These are phyloP conservation scores for Lagenidium giganteum DNA, from an alignment of 352 stramenopile genomes.

Conservation along the genomic window DNA sequence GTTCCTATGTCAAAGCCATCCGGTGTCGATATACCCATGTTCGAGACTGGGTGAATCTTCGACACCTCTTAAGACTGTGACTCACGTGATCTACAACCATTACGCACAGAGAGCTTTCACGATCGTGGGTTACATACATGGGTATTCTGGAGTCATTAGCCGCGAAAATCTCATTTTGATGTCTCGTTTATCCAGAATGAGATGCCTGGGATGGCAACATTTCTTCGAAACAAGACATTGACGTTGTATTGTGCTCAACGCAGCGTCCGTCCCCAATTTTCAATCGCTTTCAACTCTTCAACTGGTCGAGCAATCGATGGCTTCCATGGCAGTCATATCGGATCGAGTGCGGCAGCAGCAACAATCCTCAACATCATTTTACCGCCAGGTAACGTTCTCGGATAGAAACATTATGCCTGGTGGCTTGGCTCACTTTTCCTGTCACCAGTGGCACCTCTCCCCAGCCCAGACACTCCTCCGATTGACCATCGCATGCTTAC, in stretches of 20 bases:
- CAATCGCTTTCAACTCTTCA: slow-evolving; percentile 41
- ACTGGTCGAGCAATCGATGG: slow-evolving; percentile 22
- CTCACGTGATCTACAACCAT: slow-evolving; percentile 65
- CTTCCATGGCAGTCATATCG: slow-evolving; percentile 50
- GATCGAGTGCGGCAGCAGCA: slow-evolving; percentile 55
- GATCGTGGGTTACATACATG: slow-evolving; percentile 30
- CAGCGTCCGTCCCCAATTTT: slow-evolving; percentile 17
- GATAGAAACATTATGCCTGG: no score
- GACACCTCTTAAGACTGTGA: neutral
- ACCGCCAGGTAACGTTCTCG: slow-evolving; percentile 35
- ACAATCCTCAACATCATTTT: slow-evolving; percentile 72
- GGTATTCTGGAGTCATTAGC: neutral
- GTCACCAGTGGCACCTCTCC: slow-evolving; percentile 41
- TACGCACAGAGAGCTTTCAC: slow-evolving; percentile 62
- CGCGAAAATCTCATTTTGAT: neutral
- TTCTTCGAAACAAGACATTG: slow-evolving; percentile 73
- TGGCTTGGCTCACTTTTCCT: no score
- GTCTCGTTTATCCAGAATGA: slow-evolving; percentile 43
- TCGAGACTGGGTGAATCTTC: no score
- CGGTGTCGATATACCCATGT: no score
- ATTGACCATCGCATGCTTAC: slow-evolving; percentile 81
- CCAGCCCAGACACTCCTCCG: slow-evolving; percentile 67
- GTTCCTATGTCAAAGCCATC: no score
- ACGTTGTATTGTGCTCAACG: slow-evolving; percentile 43
- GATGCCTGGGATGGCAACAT: slow-evolving; percentile 62